Conservation (phyloP, 306 rosid genomes). For the Geum urbanum region DNA sequence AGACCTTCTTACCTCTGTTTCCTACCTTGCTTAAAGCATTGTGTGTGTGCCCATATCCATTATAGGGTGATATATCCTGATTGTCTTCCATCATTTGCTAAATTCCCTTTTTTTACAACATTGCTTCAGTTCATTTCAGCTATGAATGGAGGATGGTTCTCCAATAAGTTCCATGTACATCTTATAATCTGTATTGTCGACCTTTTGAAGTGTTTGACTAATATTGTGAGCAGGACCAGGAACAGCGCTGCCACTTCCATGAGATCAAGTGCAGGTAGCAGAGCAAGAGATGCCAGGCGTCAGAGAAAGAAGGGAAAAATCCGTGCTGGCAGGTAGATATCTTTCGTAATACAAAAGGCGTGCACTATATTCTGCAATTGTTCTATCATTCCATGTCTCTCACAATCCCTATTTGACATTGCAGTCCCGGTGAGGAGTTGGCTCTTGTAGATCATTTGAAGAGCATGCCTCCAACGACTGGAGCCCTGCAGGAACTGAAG, state of each 20-base stretch:
- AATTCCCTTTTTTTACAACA: not conserved
- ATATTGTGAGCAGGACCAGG: constrained; percentile 58
- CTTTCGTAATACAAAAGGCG: not conserved
- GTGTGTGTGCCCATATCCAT: not conserved
- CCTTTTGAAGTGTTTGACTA: constrained; percentile 24
- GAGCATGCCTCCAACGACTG: constrained; percentile 69
- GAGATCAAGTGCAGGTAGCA: constrained; percentile 64
- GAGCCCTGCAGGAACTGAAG: constrained; percentile 65
- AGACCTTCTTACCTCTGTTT: not conserved
- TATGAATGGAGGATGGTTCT: not conserved
- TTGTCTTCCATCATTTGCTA: not conserved
- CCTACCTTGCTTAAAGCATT: not conserved
- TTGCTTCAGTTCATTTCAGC: not conserved
- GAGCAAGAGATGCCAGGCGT: constrained; percentile 75
- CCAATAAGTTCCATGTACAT: constrained; percentile 1
- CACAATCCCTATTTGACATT: constrained; percentile 27
- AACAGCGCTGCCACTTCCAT: constrained; percentile 60
- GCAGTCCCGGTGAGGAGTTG: constrained; percentile 85
- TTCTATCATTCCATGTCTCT: not conserved
- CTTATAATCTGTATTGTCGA: constrained; percentile 4
- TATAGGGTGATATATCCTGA: not conserved
- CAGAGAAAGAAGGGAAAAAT: constrained; percentile 93
- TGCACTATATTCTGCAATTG: not conserved
- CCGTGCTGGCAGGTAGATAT: constrained; percentile 87
- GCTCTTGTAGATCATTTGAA: constrained; percentile 88